Percentiles rank a stretch among this genome's conserved stretches.
Evolutionary conservation across 768 basidiomycete genomes (phyloP).

Genomic region (Sarcodon aspratus): DNA sequence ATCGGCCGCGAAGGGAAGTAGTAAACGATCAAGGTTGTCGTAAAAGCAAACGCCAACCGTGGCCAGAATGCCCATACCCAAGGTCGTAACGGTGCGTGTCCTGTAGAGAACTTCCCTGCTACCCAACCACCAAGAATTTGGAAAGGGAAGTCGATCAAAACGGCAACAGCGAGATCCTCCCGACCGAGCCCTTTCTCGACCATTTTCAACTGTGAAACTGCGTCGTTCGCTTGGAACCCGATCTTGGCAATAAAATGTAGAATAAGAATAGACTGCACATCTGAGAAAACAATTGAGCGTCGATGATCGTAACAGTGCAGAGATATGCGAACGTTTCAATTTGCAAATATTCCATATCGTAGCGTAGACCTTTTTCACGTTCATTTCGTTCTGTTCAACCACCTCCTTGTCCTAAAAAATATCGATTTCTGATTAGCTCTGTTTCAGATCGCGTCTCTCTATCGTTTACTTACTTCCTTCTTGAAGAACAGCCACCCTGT

Average conservation of each 20-base stretch:
- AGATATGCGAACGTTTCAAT: slow-evolving; percentile 60
- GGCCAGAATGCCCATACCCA: slow-evolving; percentile 94
- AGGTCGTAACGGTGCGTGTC: slow-evolving; percentile 66
- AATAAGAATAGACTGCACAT: slow-evolving; percentile 79
- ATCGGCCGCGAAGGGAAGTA: slow-evolving; percentile 77
- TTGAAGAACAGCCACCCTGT: slow-evolving; percentile 88
- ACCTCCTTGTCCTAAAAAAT: slow-evolving; percentile 57
- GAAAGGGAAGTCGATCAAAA: slow-evolving; percentile 95
- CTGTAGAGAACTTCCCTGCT: slow-evolving; percentile 84
- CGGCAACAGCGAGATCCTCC: slow-evolving; percentile 92
- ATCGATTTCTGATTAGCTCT: slow-evolving; percentile 1
- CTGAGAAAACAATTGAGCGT: slow-evolving; percentile 27
- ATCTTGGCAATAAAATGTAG: slow-evolving; percentile 89
- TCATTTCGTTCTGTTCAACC: slow-evolving; percentile 74
- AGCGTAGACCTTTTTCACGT: slow-evolving; percentile 80
- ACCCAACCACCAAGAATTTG: slow-evolving; percentile 93
- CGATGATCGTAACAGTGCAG: not conserved
- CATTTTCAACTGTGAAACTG: slow-evolving; percentile 83
- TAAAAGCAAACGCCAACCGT: slow-evolving; percentile 58
- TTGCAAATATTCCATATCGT: slow-evolving; percentile 93
- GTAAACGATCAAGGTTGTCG: slow-evolving; percentile 70
- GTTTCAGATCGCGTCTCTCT: not conserved
- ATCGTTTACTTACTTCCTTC: slow-evolving; percentile 54
- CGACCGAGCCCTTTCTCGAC: slow-evolving; percentile 94
- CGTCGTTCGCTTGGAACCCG: slow-evolving; percentile 90